These are phyloP conservation scores for Tolypocladium album DNA, from an alignment of 2,329 filamentous ascomycete species.

Conservation along the genomic window DNA sequence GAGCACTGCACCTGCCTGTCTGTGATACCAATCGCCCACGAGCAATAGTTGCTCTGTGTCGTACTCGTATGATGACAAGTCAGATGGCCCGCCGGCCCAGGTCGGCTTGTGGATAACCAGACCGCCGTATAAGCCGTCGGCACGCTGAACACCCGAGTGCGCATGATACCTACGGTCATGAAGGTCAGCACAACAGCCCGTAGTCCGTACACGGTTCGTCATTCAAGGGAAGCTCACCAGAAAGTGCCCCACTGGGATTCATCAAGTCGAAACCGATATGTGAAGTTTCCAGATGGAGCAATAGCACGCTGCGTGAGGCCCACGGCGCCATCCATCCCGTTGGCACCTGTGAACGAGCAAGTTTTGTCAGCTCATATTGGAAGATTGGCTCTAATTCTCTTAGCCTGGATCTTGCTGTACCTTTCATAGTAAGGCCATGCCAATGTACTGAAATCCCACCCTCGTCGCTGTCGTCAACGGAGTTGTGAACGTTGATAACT, in stretches of 20 bases:
- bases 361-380: background rate
- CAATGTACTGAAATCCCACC: slow-evolving; percentile 49
- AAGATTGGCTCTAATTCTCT: background rate
- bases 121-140: slow-evolving; percentile 10
- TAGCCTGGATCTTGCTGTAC: slow-evolving; percentile 21
- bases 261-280: slow-evolving; percentile 45
- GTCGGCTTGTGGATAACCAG: slow-evolving; percentile 22
- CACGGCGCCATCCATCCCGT: slow-evolving; percentile 51
- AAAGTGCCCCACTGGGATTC: slow-evolving; percentile 42
- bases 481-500: slow-evolving; percentile 28
- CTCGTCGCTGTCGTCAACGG: slow-evolving; percentile 11
- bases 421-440: slow-evolving; percentile 57
- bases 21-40: slow-evolving; percentile 27
- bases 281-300: slow-evolving; percentile 38
- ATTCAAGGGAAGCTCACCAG: slow-evolving; percentile 45
- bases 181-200: background rate
- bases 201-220: slow-evolving; percentile 9
- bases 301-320: slow-evolving; percentile 52
- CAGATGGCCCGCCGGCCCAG: slow-evolving; percentile 15
- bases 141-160: slow-evolving; percentile 41
- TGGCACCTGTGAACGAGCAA: slow-evolving; percentile 23
- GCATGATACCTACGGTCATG: slow-evolving; percentile 42
- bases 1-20: slow-evolving; percentile 19
- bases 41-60: slow-evolving; percentile 24
- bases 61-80: slow-evolving; percentile 10